A percentile compares a stretch with the other conserved stretches of the same genome.
Evolutionary conservation across 768 basidiomycete genomes (phyloP).

Genomic region (Leccinum subtestaceum): DNA sequence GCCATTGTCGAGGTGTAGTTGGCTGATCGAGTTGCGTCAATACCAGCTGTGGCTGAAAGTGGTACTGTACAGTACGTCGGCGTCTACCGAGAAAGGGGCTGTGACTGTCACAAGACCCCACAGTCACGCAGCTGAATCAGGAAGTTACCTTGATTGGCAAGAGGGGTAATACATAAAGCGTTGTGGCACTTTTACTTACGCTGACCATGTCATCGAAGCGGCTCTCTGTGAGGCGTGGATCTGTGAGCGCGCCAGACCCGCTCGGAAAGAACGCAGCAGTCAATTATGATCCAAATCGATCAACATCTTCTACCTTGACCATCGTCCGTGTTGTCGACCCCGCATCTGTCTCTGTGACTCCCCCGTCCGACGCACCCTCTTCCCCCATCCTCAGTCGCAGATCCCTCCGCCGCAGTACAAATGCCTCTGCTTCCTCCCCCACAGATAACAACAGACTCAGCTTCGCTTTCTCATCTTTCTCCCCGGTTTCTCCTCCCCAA

Average conservation of each 20-base stretch:
- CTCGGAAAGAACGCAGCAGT: conserved; percentile 52
- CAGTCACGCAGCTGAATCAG: background rate
- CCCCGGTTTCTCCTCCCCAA: conserved; percentile 24
- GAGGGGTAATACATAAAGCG: background rate
- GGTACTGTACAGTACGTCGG: conserved; percentile 24
- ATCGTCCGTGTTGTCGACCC: conserved; percentile 63
- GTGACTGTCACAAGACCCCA: background rate
- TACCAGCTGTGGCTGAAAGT: conserved; percentile 19
- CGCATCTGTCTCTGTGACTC: conserved; percentile 23
- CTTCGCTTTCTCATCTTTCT: conserved; percentile 70
- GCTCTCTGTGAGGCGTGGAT: conserved; percentile 62
- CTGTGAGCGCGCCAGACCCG: conserved; percentile 66
- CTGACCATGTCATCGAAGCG: conserved; percentile 16
- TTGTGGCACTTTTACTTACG: background rate
- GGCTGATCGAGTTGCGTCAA: background rate
- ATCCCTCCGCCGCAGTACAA: conserved; percentile 32
- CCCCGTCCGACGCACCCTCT: conserved; percentile 26
- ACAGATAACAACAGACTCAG: conserved; percentile 41
- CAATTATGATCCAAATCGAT: conserved; percentile 51
- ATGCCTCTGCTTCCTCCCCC: conserved; percentile 26
- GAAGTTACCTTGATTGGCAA: background rate
- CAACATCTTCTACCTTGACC: conserved; percentile 63
- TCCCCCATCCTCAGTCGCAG: conserved; percentile 29
- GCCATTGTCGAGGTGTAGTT: conserved; percentile 58
- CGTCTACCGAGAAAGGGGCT: conserved; percentile 5